Conservation (phyloP, 257 asterid species). For the Jasminum sambac region DNA sequence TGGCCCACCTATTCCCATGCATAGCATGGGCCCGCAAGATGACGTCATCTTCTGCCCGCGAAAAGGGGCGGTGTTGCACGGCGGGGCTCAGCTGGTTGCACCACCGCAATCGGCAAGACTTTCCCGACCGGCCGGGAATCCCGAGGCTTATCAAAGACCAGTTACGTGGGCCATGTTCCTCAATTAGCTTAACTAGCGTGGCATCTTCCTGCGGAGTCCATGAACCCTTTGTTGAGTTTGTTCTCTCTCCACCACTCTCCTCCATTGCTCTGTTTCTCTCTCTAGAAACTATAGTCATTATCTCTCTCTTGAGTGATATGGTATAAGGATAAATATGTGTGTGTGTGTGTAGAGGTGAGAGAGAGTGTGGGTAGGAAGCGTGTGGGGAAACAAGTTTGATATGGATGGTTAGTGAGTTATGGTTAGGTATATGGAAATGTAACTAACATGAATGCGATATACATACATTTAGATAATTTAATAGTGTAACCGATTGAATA, state of each 20-base stretch:
- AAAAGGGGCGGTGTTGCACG: slow-evolving; percentile 64
- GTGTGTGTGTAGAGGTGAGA: slow-evolving; percentile 25
- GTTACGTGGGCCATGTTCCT: slow-evolving; percentile 65
- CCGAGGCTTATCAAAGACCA: slow-evolving; percentile 65
- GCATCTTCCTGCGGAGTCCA: slow-evolving; percentile 70
- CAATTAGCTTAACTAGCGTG: slow-evolving; percentile 39
- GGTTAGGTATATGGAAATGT: slow-evolving; percentile 12
- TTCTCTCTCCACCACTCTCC: slow-evolving; percentile 2
- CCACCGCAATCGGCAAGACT: slow-evolving; percentile 76
- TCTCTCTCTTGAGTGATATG: slow-evolving; percentile 6
- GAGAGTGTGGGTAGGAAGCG: slow-evolving; percentile 57
- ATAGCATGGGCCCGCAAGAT: slow-evolving; percentile 49
- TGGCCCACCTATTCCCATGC: slow-evolving; percentile 67
- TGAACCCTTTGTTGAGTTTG: slow-evolving; percentile 47
- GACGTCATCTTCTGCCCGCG: slow-evolving; percentile 50
- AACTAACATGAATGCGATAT: slow-evolving; percentile 28
- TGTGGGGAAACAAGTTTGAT: slow-evolving; percentile 42
- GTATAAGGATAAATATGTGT: no score
- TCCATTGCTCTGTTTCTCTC: slow-evolving; percentile 10
- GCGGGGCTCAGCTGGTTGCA: slow-evolving; percentile 76
- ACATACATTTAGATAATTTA: no score
- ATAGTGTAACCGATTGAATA: background rate
- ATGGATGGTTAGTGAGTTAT: slow-evolving; percentile 40
- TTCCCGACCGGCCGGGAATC: slow-evolving; percentile 63
- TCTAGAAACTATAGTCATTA: background rate